Conservation (phyloP, 2,329 filamentous ascomycete species). For the Cladorrhinum sp. region DNA sequence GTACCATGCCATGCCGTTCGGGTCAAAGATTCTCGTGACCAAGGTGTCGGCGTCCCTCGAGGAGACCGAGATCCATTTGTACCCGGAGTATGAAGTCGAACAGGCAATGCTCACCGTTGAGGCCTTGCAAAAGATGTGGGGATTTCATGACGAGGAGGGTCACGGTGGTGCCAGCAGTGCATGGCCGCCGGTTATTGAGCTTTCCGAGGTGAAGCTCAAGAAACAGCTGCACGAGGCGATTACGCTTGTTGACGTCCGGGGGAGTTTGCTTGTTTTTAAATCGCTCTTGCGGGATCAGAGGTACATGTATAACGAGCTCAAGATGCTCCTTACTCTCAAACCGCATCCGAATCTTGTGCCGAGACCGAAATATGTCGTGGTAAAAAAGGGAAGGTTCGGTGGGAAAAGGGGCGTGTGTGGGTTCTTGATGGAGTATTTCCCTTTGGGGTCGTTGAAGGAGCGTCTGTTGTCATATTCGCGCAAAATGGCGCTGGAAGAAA, state of each 20-base stretch:
- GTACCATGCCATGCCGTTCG: slow-evolving; percentile 24
- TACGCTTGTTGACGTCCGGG: slow-evolving; percentile 18
- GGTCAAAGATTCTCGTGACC: slow-evolving; percentile 19
- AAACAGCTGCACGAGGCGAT: slow-evolving; percentile 28
- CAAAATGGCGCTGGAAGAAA: slow-evolving; percentile 9
- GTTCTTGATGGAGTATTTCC: slow-evolving; percentile 25
- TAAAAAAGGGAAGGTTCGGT: slow-evolving; percentile 23
- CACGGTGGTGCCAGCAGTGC: no score
- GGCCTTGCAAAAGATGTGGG: slow-evolving; percentile 21
- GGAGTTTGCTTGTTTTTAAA: slow-evolving; percentile 22
- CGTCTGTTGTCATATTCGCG: slow-evolving; percentile 1
- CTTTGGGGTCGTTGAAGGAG: slow-evolving; percentile 20
- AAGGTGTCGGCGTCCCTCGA: neutral
- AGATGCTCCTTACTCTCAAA: slow-evolving; percentile 21
- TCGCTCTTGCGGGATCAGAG: slow-evolving; percentile 23
- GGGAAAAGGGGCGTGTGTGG: slow-evolving; percentile 23
- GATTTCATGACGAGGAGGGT: neutral
- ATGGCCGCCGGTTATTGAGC: slow-evolving; percentile 21
- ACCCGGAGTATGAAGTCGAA: slow-evolving; percentile 25
- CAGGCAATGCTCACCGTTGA: slow-evolving; percentile 23
- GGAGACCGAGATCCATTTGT: slow-evolving; percentile 15
- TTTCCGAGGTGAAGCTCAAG: slow-evolving; percentile 16
- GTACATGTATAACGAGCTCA: slow-evolving; percentile 29
- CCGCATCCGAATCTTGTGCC: slow-evolving; percentile 22
- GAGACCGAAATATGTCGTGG: slow-evolving; percentile 20